Evolutionary conservation across 345 rosid genomes (phyloP).

Genomic region (Hirschfeldia incana): DNA sequence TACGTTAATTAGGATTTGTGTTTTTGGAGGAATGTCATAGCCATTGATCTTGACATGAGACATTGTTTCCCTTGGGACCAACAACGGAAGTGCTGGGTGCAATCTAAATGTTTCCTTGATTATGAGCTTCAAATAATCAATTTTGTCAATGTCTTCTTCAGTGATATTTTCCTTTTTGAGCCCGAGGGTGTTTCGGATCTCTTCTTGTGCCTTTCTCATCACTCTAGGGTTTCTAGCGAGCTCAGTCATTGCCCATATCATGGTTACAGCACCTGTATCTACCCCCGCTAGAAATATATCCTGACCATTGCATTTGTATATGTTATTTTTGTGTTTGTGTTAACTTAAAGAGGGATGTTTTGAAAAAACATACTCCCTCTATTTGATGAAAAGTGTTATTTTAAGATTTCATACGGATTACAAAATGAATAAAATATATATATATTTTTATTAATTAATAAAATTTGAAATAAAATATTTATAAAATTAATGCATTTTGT

Average conservation of each 20-base stretch:
- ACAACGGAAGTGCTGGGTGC: not conserved
- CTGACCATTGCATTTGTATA: not conserved
- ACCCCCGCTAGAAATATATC: conserved; percentile 14
- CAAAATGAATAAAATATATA: no score
- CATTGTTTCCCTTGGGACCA: not conserved
- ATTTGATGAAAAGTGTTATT: no score
- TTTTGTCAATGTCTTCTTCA: not conserved
- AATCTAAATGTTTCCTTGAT: not conserved
- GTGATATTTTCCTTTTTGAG: not conserved
- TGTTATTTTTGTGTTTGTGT: not conserved
- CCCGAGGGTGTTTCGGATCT: conserved; percentile 14
- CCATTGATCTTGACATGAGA: not conserved
- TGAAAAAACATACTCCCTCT: no score
- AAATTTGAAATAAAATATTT: no score
- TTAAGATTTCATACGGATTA: no score
- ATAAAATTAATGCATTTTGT: no score
- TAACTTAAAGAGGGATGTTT: no score
- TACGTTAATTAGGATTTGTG: not conserved
- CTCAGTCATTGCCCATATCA: conserved; percentile 24
- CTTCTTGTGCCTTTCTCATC: conserved; percentile 27
- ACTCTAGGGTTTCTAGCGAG: conserved; percentile 16
- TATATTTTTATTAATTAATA: no score
- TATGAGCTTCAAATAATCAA: not conserved
- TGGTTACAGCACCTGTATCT: conserved; percentile 13
- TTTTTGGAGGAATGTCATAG: not conserved